Percentiles rank a stretch among this genome's conserved stretches.
These are phyloP conservation scores for Potentilla sterilis DNA, from an alignment of 306 rosid genomes.

Conservation along the genomic window DNA sequence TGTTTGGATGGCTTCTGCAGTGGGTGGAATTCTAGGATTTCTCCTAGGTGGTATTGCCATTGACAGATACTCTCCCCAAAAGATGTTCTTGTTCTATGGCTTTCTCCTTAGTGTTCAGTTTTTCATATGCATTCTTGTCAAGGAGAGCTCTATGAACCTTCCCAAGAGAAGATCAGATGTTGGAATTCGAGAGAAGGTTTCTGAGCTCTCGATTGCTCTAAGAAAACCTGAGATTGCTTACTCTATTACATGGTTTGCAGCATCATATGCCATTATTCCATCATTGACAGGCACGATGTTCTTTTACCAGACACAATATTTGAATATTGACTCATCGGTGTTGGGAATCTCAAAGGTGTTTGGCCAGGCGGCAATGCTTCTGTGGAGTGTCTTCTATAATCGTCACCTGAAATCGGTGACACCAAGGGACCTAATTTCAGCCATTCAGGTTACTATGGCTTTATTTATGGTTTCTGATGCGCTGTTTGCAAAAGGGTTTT, in stretches of 20 bases:
- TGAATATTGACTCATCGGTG: conserved; percentile 64
- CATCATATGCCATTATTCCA: conserved; percentile 81
- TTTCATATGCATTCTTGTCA: conserved; percentile 48
- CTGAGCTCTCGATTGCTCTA: conserved; percentile 53
- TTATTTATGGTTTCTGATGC: conserved; percentile 74
- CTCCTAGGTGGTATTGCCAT: conserved; percentile 71
- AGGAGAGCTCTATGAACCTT: conserved; percentile 63
- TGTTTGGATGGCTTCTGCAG: conserved; percentile 84
- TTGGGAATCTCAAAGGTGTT: conserved; percentile 83
- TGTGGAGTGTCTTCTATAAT: conserved; percentile 71
- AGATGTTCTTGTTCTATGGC: conserved; percentile 62
- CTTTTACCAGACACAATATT: conserved; percentile 76
- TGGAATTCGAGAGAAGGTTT: conserved; percentile 66
- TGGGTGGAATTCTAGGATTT: conserved; percentile 87
- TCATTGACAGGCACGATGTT: conserved; percentile 88
- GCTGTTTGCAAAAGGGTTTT: conserved; percentile 71
- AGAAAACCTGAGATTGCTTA: conserved; percentile 60
- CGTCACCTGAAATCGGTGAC: conserved; percentile 55
- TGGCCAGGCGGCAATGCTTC: conserved; percentile 84
- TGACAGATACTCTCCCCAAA: conserved; percentile 44
- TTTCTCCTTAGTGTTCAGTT: conserved; percentile 67
- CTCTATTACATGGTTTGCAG: conserved; percentile 79
- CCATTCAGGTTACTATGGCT: conserved; percentile 65
- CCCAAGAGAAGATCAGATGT: conserved; percentile 41
- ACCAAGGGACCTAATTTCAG: conserved; percentile 64